Conservation (phyloP, 805 yeast genomes). For the Suhomyces sp. region DNA sequence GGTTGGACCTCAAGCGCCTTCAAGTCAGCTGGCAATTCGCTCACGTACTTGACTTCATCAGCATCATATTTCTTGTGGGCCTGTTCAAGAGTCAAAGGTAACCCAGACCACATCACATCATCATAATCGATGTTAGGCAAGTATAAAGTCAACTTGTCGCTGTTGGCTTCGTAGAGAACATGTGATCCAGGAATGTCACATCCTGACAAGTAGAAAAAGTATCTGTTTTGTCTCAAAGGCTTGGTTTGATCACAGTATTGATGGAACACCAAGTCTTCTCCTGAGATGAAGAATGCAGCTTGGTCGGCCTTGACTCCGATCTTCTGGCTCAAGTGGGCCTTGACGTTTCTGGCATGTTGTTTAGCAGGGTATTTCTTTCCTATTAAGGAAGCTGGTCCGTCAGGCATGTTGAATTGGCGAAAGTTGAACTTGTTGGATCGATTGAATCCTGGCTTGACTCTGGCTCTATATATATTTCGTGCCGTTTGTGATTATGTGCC, state of each 20-base stretch:
- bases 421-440: neutral
- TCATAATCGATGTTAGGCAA: slow-evolving; percentile 83
- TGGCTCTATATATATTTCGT: slow-evolving; percentile 1
- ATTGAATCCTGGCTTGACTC: too few species aligned
- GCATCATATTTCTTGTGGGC: slow-evolving; percentile 72
- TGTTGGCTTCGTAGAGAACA: slow-evolving; percentile 53
- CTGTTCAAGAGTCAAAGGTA: slow-evolving; percentile 67
- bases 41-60: slow-evolving; percentile 70
- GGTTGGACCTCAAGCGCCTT: slow-evolving; percentile 26
- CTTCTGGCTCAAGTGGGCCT: slow-evolving; percentile 33
- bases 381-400: slow-evolving; percentile 14
- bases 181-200: slow-evolving; percentile 76
- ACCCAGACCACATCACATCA: slow-evolving; percentile 95
- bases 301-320: slow-evolving; percentile 19
- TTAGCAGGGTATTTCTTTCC: slow-evolving; percentile 78
- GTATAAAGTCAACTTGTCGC: slow-evolving; percentile 65
- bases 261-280: slow-evolving; percentile 55
- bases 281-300: slow-evolving; percentile 54
- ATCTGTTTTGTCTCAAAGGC: slow-evolving; percentile 85
- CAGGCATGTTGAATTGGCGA: slow-evolving; percentile 2
- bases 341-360: slow-evolving; percentile 62
- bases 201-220: slow-evolving; percentile 86
- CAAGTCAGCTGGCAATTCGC: slow-evolving; percentile 45
- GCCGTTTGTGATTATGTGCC: neutral
- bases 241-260: slow-evolving; percentile 79